A percentile compares a stretch with the other conserved stretches of the same genome.
Evolutionary conservation across 352 stramenopile species (phyloP).

Genomic region (Phytophthora fragariaefolia): DNA sequence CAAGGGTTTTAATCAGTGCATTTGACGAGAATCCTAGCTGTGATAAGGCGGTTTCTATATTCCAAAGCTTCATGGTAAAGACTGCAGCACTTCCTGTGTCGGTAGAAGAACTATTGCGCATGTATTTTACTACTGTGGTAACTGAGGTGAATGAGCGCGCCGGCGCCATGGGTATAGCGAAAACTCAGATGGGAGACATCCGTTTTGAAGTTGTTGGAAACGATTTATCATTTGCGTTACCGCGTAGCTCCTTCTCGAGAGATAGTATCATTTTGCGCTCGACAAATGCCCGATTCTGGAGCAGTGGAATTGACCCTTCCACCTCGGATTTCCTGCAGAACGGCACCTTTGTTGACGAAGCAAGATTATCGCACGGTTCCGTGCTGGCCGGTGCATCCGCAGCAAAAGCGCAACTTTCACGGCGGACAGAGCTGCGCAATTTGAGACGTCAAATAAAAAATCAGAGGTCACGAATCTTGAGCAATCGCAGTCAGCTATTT

Average conservation of each 20-base stretch:
- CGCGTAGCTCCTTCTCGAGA: constrained; percentile 78
- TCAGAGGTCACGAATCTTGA: constrained; percentile 81
- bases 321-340: constrained; percentile 80
- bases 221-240: constrained; percentile 81
- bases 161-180: constrained; percentile 29
- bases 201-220: constrained; percentile 80
- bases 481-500: constrained; percentile 82
- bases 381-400: constrained; percentile 45
- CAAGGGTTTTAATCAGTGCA: constrained; percentile 29
- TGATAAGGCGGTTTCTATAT: constrained; percentile 41
- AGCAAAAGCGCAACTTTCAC: constrained; percentile 65
- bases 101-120: constrained; percentile 41
- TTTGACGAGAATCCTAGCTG: constrained; percentile 39
- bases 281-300: constrained; percentile 81
- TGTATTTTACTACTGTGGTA: constrained; percentile 41
- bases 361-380: constrained; percentile 46
- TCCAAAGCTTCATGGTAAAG: constrained; percentile 45
- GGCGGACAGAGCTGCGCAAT: constrained; percentile 73
- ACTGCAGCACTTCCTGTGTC: constrained; percentile 44
- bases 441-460: constrained; percentile 83
- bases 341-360: constrained; percentile 74
- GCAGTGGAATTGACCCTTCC: constrained; percentile 60
- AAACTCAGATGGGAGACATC: constrained; percentile 19
- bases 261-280: constrained; percentile 80
- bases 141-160: constrained; percentile 22